A percentile compares a stretch with the other conserved stretches of the same genome.
Conservation (phyloP, 2,329 filamentous ascomycete species). For the Paracoccidioides lutzii region DNA sequence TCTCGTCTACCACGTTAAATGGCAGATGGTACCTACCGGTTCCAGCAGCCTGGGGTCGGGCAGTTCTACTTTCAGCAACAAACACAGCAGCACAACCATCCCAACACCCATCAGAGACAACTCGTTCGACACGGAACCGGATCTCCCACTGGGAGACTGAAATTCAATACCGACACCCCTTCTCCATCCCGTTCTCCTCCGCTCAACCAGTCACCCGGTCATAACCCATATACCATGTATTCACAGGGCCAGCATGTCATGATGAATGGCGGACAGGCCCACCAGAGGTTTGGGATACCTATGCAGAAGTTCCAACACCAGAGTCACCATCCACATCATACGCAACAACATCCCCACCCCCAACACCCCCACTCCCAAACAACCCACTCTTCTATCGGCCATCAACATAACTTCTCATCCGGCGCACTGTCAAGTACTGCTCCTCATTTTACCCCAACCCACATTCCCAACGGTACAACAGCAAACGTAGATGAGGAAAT, state of each 20-base stretch:
- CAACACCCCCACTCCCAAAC: constrained; percentile 29
- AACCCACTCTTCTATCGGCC: constrained; percentile 29
- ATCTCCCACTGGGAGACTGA: constrained; percentile 33
- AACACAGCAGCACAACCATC: constrained; percentile 21
- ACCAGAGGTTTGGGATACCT: constrained; percentile 38
- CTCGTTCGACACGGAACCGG: constrained; percentile 34
- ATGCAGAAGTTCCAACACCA: constrained; percentile 37
- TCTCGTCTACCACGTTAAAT: constrained; percentile 40
- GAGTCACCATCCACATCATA: constrained; percentile 32
- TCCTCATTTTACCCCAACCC: constrained; percentile 46
- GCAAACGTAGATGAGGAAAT: constrained; percentile 42
- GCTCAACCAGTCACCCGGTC: constrained; percentile 28
- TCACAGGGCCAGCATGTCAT: constrained; percentile 37
- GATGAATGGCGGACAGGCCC: constrained; percentile 38
- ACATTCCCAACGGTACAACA: constrained; percentile 48
- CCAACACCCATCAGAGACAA: constrained; percentile 31
- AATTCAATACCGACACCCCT: constrained; percentile 35
- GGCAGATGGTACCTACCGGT: constrained; percentile 44
- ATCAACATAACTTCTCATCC: constrained; percentile 39
- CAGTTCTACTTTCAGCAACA: constrained; percentile 33
- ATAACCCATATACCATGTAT: constrained; percentile 37
- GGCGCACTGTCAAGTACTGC: constrained; percentile 34
- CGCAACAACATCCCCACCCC: constrained; percentile 31
- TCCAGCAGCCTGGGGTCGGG: constrained; percentile 42
- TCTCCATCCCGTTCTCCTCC: constrained; percentile 37